phyloP scores from a whole-genome alignment of 164 flowering plant genomes.

The Tinospora cordifolia region DNA sequence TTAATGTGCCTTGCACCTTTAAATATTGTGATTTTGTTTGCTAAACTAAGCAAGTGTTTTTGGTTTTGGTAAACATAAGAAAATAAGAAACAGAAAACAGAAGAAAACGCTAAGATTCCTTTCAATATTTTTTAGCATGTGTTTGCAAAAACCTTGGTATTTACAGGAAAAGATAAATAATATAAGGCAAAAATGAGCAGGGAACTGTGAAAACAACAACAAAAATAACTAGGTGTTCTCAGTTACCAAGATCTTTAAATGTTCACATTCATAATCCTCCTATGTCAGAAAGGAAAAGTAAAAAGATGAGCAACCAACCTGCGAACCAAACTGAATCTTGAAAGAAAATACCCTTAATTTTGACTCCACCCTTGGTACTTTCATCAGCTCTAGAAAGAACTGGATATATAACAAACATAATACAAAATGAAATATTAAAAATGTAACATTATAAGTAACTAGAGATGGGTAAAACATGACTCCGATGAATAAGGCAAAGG shows the following conservation, averaged over 20 bases:
- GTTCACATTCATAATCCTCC: neutral
- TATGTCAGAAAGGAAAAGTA: conserved; percentile 3
- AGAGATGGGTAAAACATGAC: neutral
- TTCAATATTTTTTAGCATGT: neutral
- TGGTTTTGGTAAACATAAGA: neutral
- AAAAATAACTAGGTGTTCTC: neutral
- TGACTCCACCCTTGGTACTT: conserved; percentile 90
- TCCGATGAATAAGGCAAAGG: neutral
- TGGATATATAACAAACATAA: conserved; percentile 20
- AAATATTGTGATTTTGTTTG: too few relatives aligned
- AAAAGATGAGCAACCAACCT: conserved; percentile 40
- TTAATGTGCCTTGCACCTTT: too few relatives aligned
- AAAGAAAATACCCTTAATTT: conserved; percentile 84
- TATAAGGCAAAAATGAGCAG: neutral
- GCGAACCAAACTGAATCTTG: conserved; percentile 82
- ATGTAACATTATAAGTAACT: neutral
- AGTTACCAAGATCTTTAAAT: neutral
- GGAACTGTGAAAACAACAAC: neutral
- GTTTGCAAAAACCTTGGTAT: neutral
- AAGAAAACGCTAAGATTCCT: neutral
- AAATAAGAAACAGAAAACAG: neutral
- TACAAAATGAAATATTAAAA: neutral
- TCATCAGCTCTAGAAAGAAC: conserved; percentile 93
- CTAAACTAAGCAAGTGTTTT: neutral
- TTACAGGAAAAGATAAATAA: neutral